Base-by-base conservation (phyloP, 306 rosid species). In the Vigna radiata region DNA sequence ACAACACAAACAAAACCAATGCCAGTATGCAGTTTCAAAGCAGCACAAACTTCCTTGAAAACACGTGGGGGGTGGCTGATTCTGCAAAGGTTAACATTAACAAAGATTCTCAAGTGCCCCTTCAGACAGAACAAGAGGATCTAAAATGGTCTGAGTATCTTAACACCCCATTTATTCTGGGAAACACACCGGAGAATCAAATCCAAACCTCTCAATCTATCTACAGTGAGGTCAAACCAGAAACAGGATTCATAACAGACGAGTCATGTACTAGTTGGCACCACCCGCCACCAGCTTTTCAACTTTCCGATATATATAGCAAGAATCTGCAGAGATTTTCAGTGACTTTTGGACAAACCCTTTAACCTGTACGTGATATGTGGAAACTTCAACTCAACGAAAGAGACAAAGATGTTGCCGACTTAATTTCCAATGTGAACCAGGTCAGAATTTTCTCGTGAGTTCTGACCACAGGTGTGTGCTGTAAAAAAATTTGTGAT, bases 241-340 rank as follows among this genome's bases (percentile, higher is more conserved):
- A 91, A 83, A 79, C 89, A 50, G 83, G 72, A 37, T 86, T 87
- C 80, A 68, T 77, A 53, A 53, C 84, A 53, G 83, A 82, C 11
- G 88, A 81, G 1, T 58, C 88, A 64, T 74, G 85, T 77, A 59
- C 72, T 56, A 64, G 77, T 56, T 88, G 89, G 88, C 81, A 85
- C 36, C 89, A 84, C 16, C 87, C 76, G 2, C 53, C 36, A 62
- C 83, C 75, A 29, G 77, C 74, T 56, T 85, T 83, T 66, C 93
- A 85, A 49, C 78, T 73, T 68, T 87, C 90, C 21, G 92, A 89
- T 69, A 84, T 89, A 75, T 90, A 87, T 83, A 81, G 82, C 64
- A 91, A 91, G 77, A 91, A 92, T 76, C 91, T 94, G 66, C 98
- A 90, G 80, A 90, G 91, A 86, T 91, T 92, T 73, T 90, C 98